phyloP scores from a whole-genome alignment of 2,329 filamentous ascomycete species.

The Amphichorda felina region DNA sequence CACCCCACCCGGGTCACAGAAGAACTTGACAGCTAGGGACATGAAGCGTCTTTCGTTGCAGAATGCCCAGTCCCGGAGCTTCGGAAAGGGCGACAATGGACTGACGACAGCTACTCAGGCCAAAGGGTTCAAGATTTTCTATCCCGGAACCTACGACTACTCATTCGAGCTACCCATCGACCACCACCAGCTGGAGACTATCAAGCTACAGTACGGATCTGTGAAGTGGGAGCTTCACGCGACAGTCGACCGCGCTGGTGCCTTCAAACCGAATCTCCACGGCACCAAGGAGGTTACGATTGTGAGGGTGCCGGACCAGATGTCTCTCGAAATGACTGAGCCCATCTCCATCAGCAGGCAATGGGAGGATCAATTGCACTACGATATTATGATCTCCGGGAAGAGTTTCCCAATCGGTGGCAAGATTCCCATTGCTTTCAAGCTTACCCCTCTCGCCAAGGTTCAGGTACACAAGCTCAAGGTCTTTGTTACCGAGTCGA shows the following conservation, averaged over 20 bases:
- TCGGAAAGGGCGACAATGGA: constrained; percentile 64
- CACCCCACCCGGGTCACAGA: constrained; percentile 10
- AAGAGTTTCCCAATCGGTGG: constrained; percentile 87
- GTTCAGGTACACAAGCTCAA: constrained; percentile 89
- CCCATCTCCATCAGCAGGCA: constrained; percentile 87
- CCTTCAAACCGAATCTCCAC: constrained; percentile 79
- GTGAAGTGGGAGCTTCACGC: constrained; percentile 85
- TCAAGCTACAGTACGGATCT: constrained; percentile 73
- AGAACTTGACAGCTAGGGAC: constrained; percentile 29
- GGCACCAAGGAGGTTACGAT: constrained; percentile 73
- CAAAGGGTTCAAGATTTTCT: constrained; percentile 79
- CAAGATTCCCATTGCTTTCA: constrained; percentile 86
- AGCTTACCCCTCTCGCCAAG: constrained; percentile 83
- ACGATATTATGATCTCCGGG: constrained; percentile 91
- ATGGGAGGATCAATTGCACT: constrained; percentile 92
- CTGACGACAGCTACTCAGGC: constrained; percentile 45
- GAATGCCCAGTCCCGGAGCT: constrained; percentile 73
- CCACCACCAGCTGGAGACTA: constrained; percentile 79
- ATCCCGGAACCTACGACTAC: constrained; percentile 56
- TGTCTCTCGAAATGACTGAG: constrained; percentile 81
- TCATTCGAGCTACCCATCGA: constrained; percentile 83
- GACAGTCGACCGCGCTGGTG: constrained; percentile 72
- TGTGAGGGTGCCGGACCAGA: constrained; percentile 75
- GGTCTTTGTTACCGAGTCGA: constrained; percentile 79
- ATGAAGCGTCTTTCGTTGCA: constrained; percentile 64